Evolutionary conservation across 2,329 filamentous ascomycete genomes (phyloP).

Genomic region (Neophaeococcomyces mojaviensis): DNA sequence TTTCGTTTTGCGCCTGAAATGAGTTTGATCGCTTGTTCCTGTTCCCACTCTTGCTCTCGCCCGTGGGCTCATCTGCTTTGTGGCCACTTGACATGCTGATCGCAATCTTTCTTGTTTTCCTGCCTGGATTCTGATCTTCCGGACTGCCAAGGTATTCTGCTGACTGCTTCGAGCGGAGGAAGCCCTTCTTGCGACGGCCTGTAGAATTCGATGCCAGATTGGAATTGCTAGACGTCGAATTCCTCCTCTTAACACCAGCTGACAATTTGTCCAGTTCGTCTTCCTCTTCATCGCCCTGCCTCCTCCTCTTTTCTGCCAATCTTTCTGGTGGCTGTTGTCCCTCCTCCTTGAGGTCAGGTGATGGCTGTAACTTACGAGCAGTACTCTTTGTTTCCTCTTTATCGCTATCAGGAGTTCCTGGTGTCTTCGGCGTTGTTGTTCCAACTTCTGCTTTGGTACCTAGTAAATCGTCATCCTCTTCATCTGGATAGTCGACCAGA

Average conservation of each 20-base stretch:
- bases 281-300: conserved; percentile 73
- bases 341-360: conserved; percentile 26
- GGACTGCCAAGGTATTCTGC: conserved; percentile 12
- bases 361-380: conserved; percentile 24
- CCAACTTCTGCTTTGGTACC: conserved; percentile 38
- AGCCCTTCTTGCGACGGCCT: conserved; percentile 17
- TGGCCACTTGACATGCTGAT: conserved; percentile 20
- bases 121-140: conserved; percentile 16
- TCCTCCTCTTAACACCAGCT: conserved; percentile 38
- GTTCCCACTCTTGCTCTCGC: conserved; percentile 1
- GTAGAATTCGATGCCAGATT: conserved; percentile 16
- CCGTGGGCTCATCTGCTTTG: conserved; percentile 11
- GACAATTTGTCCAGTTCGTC: conserved; percentile 83
- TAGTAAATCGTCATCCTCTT: conserved; percentile 65
- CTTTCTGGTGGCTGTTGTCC: conserved; percentile 58
- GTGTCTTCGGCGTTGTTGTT: conserved; percentile 14
- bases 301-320: conserved; percentile 77
- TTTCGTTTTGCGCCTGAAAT: neutral
- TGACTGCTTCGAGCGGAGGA: conserved; percentile 20
- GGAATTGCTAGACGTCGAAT: conserved; percentile 33
- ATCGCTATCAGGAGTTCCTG: conserved; percentile 24
- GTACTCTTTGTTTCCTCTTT: conserved; percentile 22
- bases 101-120: conserved; percentile 20
- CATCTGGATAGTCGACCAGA: conserved; percentile 85
- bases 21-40: neutral